Evolutionary conservation across 23 red algal genomes (phyloP).

Genomic region (Gracilaria gracilis): DNA sequence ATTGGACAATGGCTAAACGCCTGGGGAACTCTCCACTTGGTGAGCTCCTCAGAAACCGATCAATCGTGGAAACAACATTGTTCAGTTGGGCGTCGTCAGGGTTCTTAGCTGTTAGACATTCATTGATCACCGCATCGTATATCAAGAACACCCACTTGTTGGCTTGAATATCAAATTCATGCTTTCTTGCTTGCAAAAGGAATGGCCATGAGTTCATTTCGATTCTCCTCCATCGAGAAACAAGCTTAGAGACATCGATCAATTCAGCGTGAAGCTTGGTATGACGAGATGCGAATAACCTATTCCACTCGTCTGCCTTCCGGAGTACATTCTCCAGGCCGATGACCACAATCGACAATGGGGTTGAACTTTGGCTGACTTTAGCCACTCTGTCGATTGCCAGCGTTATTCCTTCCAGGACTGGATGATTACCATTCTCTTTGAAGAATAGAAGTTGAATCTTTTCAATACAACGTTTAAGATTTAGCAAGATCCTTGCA

Average conservation of each 20-base stretch:
- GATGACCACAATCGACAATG: conserved; percentile 55
- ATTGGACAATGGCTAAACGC: conserved; percentile 56
- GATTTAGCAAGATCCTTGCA: conserved; percentile 11
- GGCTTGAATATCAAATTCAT: conserved; percentile 20
- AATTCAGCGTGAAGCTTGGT: conserved; percentile 46
- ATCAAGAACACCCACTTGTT: conserved; percentile 56
- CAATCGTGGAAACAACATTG: conserved; percentile 33
- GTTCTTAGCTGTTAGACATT: neutral
- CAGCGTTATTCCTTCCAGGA: conserved; percentile 48
- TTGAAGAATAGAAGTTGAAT: conserved; percentile 34
- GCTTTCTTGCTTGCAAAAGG: conserved; percentile 39
- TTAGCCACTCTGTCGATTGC: conserved; percentile 40
- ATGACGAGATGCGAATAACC: conserved; percentile 50
- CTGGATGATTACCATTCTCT: conserved; percentile 76
- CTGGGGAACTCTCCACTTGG: conserved; percentile 75
- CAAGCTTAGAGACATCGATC: conserved; percentile 19
- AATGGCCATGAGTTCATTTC: conserved; percentile 77
- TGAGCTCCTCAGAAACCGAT: conserved; percentile 79
- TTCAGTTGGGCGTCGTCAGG: neutral
- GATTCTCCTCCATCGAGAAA: conserved; percentile 54
- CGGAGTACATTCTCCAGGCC: conserved; percentile 75
- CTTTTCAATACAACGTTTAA: conserved; percentile 2
- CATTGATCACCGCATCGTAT: conserved; percentile 55
- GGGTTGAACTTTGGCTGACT: neutral
- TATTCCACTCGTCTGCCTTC: conserved; percentile 79